Evolutionary conservation across 495 filamentous ascomycete genomes (phyloP).

Genomic region (Ascobolus immersus): DNA sequence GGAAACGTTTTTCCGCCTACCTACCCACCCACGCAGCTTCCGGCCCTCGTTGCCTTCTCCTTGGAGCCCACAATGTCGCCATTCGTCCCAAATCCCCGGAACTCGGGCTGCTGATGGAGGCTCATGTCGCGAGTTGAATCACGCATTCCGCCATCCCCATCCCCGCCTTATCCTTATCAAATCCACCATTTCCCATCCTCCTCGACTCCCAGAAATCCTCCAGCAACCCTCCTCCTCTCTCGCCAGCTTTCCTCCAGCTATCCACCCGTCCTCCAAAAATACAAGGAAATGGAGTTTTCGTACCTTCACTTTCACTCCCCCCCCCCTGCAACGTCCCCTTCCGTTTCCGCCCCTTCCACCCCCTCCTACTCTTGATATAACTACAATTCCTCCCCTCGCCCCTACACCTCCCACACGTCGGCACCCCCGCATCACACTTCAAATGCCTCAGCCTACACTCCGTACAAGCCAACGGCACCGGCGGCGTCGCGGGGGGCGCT

Average conservation of each 20-base stretch:
- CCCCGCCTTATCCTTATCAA: no score
- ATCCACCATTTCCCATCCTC: slow-evolving; percentile 15
- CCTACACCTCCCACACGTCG: slow-evolving; percentile 22
- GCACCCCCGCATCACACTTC: slow-evolving; percentile 28
- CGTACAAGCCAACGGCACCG: slow-evolving; percentile 27
- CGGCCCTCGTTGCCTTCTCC: no score
- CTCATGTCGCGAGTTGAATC: no score
- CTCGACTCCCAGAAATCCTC: slow-evolving; percentile 1
- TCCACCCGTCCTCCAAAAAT: slow-evolving; percentile 17
- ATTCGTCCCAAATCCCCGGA: no score
- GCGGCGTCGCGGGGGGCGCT: slow-evolving; percentile 6
- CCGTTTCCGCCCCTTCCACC: slow-evolving; percentile 19
- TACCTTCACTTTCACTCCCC: no score
- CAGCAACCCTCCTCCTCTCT: slow-evolving; percentile 7
- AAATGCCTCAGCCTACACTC: slow-evolving; percentile 31
- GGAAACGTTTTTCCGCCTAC: no score
- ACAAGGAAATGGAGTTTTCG: slow-evolving; percentile 26
- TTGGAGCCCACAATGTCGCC: no score
- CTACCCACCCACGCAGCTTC: no score
- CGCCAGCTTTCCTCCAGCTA: no score
- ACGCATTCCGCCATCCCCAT: no score
- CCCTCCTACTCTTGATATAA: slow-evolving; percentile 27
- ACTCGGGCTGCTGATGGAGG: no score
- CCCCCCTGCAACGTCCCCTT: no score
- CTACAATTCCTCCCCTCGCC: slow-evolving; percentile 21